These are phyloP conservation scores for Hebeloma cylindrosporum DNA, from an alignment of 768 basidiomycete genomes.

Conservation along the genomic window DNA sequence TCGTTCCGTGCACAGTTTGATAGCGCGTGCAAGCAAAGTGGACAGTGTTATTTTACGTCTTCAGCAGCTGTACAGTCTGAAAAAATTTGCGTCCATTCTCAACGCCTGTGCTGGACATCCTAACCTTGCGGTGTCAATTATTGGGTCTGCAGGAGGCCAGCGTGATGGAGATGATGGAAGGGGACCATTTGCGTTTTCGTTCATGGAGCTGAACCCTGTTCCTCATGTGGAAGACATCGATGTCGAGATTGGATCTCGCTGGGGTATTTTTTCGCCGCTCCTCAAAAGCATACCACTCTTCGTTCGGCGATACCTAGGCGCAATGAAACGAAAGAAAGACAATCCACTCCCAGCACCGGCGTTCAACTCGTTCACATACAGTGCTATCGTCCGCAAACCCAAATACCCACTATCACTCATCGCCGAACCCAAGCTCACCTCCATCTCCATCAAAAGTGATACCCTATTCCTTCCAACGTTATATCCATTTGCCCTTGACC, in stretches of 20 bases:
- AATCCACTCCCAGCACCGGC: background rate
- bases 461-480: slow-evolving; percentile 2
- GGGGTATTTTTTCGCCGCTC: no score
- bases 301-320: no score
- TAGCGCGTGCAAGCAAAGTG: background rate
- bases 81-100: background rate
- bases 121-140: background rate
- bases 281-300: no score
- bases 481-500: slow-evolving; percentile 14
- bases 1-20: slow-evolving; percentile 3
- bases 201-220: no score
- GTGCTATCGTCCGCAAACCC: background rate
- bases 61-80: background rate
- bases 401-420: background rate
- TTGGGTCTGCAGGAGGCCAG: background rate
- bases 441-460: slow-evolving; percentile 1
- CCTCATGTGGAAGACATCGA: no score
- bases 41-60: background rate
- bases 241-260: no score
- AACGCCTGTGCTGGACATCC: slow-evolving; percentile 1
- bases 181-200: slow-evolving; percentile 10
- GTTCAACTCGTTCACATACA: background rate
- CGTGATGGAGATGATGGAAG: no score
- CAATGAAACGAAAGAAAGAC: background rate
- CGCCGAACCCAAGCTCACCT: background rate